Evolutionary conservation across 495 filamentous ascomycete genomes (phyloP), one percentile per base, ranked within the genome.

Genomic region (Hyaloscypha hepaticicola): DNA sequence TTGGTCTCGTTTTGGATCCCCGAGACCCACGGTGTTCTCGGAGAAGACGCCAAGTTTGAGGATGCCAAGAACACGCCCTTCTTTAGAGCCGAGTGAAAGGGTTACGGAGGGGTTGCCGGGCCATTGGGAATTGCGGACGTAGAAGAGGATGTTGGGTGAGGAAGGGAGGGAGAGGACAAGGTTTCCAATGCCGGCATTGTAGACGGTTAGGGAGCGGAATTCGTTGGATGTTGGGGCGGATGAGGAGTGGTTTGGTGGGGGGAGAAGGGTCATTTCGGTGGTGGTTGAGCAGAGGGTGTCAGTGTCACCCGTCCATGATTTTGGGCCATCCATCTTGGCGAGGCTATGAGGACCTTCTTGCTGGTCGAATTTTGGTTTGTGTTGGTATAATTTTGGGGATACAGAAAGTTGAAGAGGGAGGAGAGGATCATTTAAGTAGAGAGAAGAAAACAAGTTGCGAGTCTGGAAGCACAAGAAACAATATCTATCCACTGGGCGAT

Each of bases 81-180:
- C 16, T 22, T 25, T 33, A 2, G 45, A 21, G 26, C 28, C 28
- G 8, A 24, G 16, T 19, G 48, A 24, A n/a, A 62, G 19, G 7
- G 48, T 52, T 7, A 62, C 60, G 9, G 48, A 62, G 19, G 60
- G 60, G 48, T 49, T 50, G 29, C 48, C 27, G 26, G 28, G 50
- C 49, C 25, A 57, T 6, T 0, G 0, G 1, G 53, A 57, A n/a
- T 57, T 57, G 12, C 11, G 31, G 6, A 57, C 53, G 53, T 57
- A 57, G 53, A 57, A 57, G 53, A 57, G 53, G 27, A 26, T 57
- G 28, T 9, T 21, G 8, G 25, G 9, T 6, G 25, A 33, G 11
- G 11, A 3, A 11, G 53, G 53, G 3, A 31, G 53, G 7, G 53
- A 29, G 28, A 57, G 19, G 28, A 24, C 7, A 5, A 57, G 53